Percentiles rank a stretch among this genome's conserved stretches.
These are phyloP conservation scores for Hypoxylon lienhwacheense DNA, from an alignment of 495 filamentous ascomycete genomes.

Conservation along the genomic window DNA sequence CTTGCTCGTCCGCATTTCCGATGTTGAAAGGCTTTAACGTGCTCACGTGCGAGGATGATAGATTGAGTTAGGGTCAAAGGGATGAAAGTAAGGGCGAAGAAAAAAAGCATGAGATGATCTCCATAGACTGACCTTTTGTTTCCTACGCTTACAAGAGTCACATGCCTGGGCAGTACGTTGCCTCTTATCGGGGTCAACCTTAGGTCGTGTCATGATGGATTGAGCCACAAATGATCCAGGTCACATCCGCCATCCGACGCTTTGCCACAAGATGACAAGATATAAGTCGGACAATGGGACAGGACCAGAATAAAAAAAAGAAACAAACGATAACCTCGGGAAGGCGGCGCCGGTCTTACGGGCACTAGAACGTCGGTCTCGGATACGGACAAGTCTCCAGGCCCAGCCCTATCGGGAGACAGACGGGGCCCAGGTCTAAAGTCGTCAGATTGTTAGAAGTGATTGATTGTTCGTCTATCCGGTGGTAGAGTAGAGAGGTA, in stretches of 20 bases:
- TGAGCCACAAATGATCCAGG: constrained; percentile 33
- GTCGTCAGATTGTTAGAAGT: constrained; percentile 22
- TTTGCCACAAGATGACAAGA: constrained; percentile 29
- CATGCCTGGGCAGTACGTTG: constrained; percentile 69
- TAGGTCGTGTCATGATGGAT: constrained; percentile 61
- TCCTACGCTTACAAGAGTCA: constrained; percentile 76
- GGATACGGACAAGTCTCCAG: constrained; percentile 36
- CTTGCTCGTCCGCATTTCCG: not conserved
- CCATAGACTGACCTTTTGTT: constrained; percentile 65
- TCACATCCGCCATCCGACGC: constrained; percentile 42
- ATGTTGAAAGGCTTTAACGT: constrained; percentile 2
- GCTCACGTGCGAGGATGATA: constrained; percentile 7
- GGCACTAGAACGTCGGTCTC: constrained; percentile 37
- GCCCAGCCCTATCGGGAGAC: constrained; percentile 39
- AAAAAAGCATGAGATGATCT: not conserved
- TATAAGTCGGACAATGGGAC: constrained; percentile 34
- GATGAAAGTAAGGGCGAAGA: constrained; percentile 15
- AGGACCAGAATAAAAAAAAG: too few relatives aligned
- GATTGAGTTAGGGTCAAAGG: constrained; percentile 12
- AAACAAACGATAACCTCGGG: constrained; percentile 32
- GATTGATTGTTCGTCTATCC: constrained; percentile 26
- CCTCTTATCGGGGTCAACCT: constrained; percentile 64
- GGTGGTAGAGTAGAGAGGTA: constrained; percentile 26
- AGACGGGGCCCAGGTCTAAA: constrained; percentile 27
- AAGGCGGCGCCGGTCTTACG: constrained; percentile 39